Evolutionary conservation across 345 rosid genomes (phyloP).

Genomic region (Euphorbia pulcherrima): DNA sequence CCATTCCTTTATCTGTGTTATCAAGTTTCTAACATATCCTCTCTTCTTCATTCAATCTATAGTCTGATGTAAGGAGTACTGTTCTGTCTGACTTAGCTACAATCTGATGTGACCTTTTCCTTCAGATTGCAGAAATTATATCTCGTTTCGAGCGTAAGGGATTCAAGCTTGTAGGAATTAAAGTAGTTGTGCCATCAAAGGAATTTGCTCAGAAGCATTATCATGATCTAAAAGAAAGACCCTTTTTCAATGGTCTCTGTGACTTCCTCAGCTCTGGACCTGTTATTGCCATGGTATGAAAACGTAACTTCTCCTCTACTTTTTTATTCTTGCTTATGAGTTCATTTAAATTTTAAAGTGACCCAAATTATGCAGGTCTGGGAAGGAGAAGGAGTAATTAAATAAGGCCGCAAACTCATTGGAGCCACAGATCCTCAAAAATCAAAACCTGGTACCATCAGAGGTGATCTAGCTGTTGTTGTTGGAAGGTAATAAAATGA

Average conservation of each 20-base stretch:
- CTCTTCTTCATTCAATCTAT: too few relatives aligned
- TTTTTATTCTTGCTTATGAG: background rate
- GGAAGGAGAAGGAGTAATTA: conserved; percentile 99
- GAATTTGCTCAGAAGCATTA: conserved; percentile 85
- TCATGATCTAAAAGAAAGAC: conserved; percentile 89
- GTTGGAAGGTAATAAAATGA: conserved; percentile 71
- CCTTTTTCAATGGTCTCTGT: conserved; percentile 88
- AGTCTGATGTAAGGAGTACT: background rate
- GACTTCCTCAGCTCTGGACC: conserved; percentile 99
- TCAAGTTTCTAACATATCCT: too few relatives aligned
- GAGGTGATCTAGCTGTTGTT: conserved; percentile 92
- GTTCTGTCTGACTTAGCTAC: background rate
- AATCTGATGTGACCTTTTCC: background rate
- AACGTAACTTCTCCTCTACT: conserved; percentile 2
- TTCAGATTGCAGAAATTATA: conserved; percentile 79
- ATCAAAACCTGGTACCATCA: conserved; percentile 94
- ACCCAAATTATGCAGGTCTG: conserved; percentile 56
- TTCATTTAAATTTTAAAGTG: background rate
- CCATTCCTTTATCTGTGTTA: conserved; percentile 5
- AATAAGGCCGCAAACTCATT: conserved; percentile 85
- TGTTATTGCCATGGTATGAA: conserved; percentile 84
- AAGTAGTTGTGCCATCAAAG: conserved; percentile 72
- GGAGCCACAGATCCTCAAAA: conserved; percentile 99
- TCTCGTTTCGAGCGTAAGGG: conserved; percentile 97
- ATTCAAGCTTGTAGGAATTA: conserved; percentile 91